A percentile compares a stretch with the other conserved stretches of the same genome.
Evolutionary conservation across 1,284 basidiomycete species (phyloP).

Genomic region (Boletellus sp.): DNA sequence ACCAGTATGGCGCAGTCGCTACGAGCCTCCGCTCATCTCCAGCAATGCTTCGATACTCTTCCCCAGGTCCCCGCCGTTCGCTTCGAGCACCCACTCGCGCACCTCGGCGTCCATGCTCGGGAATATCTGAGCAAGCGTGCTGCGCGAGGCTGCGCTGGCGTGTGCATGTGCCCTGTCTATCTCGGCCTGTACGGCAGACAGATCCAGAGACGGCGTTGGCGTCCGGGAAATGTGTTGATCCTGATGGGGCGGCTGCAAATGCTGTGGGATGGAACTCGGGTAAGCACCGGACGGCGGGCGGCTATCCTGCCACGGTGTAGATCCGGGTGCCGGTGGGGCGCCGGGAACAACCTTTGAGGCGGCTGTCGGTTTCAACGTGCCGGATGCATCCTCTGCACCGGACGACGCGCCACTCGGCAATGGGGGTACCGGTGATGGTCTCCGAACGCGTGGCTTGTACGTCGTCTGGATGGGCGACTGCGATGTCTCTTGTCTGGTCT

Average conservation of each 20-base stretch:
- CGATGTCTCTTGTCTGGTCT: conserved; percentile 22
- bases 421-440: conserved; percentile 39
- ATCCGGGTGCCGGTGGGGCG: conserved; percentile 40
- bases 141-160: conserved; percentile 59
- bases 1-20: neutral
- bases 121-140: conserved; percentile 85
- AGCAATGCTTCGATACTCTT: conserved; percentile 82
- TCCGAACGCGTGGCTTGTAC: conserved; percentile 68
- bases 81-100: conserved; percentile 82
- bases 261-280: conserved; percentile 34
- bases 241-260: conserved; percentile 41
- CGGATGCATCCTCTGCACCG: conserved; percentile 46
- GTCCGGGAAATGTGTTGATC: conserved; percentile 54
- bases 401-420: conserved; percentile 22
- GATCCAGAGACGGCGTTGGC: conserved; percentile 66
- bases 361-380: conserved; percentile 9
- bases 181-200: conserved; percentile 69
- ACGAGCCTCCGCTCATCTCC: conserved; percentile 64
- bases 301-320: conserved; percentile 38
- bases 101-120: conserved; percentile 78
- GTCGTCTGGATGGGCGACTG: conserved; percentile 57
- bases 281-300: conserved; percentile 16
- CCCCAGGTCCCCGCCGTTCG: conserved; percentile 84
- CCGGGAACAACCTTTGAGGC: conserved; percentile 32
- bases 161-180: conserved; percentile 74